Base-by-base conservation (phyloP, 164 flowering plant species). In the Santalum album region DNA sequence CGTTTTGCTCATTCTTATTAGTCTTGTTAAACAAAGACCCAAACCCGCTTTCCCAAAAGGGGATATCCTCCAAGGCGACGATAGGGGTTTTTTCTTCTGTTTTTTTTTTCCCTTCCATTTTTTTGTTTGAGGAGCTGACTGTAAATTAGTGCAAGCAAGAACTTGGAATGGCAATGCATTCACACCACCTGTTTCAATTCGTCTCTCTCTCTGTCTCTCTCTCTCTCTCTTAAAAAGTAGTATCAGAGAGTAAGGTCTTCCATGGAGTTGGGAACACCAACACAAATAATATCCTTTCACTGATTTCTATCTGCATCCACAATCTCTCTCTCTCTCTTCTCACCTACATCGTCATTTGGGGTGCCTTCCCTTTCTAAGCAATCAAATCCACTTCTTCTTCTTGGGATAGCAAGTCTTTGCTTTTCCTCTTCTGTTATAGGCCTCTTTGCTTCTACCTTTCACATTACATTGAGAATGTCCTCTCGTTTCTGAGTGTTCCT, bases 251-350 rank as follows among this genome's bases (percentile, higher is more conserved):
- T 39, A 26, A 45, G 49, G 12, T 12, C 55, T 53, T 58, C 68
- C 55, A 64, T 64, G 63, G 68, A 58, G 59, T 47, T 47, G 38
- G 54, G 58, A 44, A 39, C 22, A 24, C 42, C 57, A 36, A 24
- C 34, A 29, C 34, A 26, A 19, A 26, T n/a, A 23, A 16, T 22
- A n/a, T 55, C 19, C 19, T 55, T 56, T 60, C 21, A 21, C 32
- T 14, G 24, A 54, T 26, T 39, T 1, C 18, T 40, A 59, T 43
- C 56, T 50, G 40, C 36, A 17, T 16, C 18, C 45, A 57, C 21
- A 7, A 56, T 18, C 24, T n/a, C 64, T n/a, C 36, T 25, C 59
- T 55, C 19, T 40, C 51, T 47, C 56, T 1, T 11, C 17, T 7
- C 17, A 5, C 16, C 2, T 25, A 17, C 27, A 27, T 16, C 16